Conservation (phyloP, 352 stramenopile species). For the Globisporangium megalacanthum region DNA sequence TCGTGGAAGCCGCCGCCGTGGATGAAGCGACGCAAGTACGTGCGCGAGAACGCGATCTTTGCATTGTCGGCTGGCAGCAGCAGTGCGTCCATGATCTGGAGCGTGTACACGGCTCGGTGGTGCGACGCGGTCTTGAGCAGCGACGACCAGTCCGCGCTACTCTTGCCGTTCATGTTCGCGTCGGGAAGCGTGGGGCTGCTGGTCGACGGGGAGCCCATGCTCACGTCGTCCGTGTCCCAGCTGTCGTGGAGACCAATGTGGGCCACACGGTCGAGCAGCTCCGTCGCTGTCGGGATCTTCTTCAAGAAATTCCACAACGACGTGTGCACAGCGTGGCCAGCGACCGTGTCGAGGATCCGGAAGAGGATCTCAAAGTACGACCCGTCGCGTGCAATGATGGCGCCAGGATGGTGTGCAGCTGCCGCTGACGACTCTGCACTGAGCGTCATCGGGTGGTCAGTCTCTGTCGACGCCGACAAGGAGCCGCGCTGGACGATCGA, state of each 20-base stretch:
- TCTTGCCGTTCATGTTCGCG: conserved; percentile 17
- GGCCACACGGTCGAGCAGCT: conserved; percentile 58
- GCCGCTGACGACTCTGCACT: conserved; percentile 5
- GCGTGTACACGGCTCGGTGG: conserved; percentile 80
- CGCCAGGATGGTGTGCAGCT: conserved; percentile 41
- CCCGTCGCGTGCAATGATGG: conserved; percentile 56
- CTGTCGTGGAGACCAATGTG: conserved; percentile 33
- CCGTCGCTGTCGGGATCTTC: conserved; percentile 72
- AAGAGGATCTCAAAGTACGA: conserved; percentile 86
- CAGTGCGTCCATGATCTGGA: conserved; percentile 84
- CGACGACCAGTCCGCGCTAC: conserved; percentile 53
- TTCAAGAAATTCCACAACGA: conserved; percentile 78
- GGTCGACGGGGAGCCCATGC: conserved; percentile 27
- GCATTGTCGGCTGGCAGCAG: conserved; percentile 62
- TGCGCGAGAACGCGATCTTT: conserved; percentile 50
- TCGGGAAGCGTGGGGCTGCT: conserved; percentile 3
- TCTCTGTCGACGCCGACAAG: conserved; percentile 18
- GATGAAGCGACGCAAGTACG: conserved; percentile 72
- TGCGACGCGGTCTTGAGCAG: conserved; percentile 66
- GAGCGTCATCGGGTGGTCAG: conserved; percentile 30
- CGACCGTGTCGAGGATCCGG: conserved; percentile 63
- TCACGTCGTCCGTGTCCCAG: conserved; percentile 28
- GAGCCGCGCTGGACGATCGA: conserved; percentile 56
- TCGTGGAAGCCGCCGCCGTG: conserved; percentile 73
- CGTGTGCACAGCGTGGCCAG: conserved; percentile 53